A percentile compares a stretch with the other conserved stretches of the same genome.
Evolutionary conservation across 2,329 filamentous ascomycete species (phyloP).

Genomic region (Aschersonia sp.): DNA sequence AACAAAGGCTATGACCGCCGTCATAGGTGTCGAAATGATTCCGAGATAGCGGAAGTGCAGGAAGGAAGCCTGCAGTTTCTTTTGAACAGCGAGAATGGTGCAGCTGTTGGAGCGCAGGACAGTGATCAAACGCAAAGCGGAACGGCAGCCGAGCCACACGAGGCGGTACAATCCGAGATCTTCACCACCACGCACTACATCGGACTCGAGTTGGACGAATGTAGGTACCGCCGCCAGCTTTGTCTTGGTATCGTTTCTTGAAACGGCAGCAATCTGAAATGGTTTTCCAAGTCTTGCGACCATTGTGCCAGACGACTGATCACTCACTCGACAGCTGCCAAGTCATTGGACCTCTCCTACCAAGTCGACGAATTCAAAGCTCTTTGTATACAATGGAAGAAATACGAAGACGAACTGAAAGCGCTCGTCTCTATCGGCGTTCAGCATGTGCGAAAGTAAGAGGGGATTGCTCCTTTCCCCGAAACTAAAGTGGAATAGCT

Average conservation of each 20-base stretch:
- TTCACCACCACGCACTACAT: slow-evolving; percentile 94
- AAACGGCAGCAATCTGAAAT: background rate
- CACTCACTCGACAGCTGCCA: slow-evolving; percentile 38
- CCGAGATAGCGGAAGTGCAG: slow-evolving; percentile 36
- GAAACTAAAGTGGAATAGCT: background rate
- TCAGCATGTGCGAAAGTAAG: slow-evolving; percentile 75
- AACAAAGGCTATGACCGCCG: slow-evolving; percentile 82
- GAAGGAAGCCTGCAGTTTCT: slow-evolving; percentile 35
- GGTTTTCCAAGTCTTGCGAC: background rate
- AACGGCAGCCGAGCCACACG: slow-evolving; percentile 28
- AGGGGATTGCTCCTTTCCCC: slow-evolving; percentile 4
- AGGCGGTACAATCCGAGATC: slow-evolving; percentile 27
- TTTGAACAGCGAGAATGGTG: slow-evolving; percentile 19
- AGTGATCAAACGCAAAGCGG: slow-evolving; percentile 13
- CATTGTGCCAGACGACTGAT: background rate
- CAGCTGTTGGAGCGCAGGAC: background rate
- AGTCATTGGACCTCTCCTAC: slow-evolving; percentile 62
- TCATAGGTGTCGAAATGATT: slow-evolving; percentile 49
- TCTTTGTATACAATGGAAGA: slow-evolving; percentile 62
- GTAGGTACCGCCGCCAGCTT: slow-evolving; percentile 30
- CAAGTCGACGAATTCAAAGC: slow-evolving; percentile 78
- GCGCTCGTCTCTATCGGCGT: slow-evolving; percentile 50
- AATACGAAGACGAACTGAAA: slow-evolving; percentile 61
- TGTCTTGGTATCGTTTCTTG: background rate
- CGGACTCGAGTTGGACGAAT: slow-evolving; percentile 64